Conservation (phyloP, 192 early-diverging fungal genomes). For the Podila verticillata region DNA sequence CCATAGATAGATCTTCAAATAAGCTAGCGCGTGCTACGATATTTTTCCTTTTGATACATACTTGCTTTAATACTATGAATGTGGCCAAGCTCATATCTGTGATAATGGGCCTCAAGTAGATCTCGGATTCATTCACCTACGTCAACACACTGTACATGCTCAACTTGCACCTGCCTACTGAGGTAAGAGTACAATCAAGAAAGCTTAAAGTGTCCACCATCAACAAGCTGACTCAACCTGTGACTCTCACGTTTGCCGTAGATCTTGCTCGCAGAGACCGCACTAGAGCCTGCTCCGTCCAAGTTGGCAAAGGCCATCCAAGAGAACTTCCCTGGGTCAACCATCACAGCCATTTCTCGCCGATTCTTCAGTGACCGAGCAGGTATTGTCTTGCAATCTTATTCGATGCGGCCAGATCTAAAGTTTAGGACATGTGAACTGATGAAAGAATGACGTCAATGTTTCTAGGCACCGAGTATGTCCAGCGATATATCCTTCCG, state of each 20-base stretch:
- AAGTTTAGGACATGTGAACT: constrained; percentile 6
- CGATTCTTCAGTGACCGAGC: constrained; percentile 66
- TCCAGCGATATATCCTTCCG: constrained; percentile 59
- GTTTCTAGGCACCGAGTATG: constrained; percentile 40
- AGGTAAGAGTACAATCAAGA: constrained; percentile 51
- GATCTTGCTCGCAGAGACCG: constrained; percentile 64
- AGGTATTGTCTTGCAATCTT: constrained; percentile 26
- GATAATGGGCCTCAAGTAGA: constrained; percentile 38
- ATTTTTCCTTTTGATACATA: too few relatives aligned
- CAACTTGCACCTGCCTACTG: constrained; percentile 61
- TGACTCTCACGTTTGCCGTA: not conserved
- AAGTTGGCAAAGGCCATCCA: constrained; percentile 63
- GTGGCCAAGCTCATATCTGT: not conserved
- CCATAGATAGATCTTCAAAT: too few relatives aligned
- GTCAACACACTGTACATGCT: constrained; percentile 69
- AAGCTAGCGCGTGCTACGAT: too few relatives aligned
- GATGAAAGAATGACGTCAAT: too few relatives aligned
- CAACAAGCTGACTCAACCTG: too few relatives aligned
- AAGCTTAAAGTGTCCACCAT: not conserved
- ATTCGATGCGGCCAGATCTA: too few relatives aligned
- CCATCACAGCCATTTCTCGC: constrained; percentile 61
- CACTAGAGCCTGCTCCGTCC: constrained; percentile 58
- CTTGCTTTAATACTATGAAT: too few relatives aligned
- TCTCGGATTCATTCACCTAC: constrained; percentile 72
- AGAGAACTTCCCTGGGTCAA: constrained; percentile 48